Base-by-base conservation (phyloP, 352 stramenopile species). In the Pythium periplocum region DNA sequence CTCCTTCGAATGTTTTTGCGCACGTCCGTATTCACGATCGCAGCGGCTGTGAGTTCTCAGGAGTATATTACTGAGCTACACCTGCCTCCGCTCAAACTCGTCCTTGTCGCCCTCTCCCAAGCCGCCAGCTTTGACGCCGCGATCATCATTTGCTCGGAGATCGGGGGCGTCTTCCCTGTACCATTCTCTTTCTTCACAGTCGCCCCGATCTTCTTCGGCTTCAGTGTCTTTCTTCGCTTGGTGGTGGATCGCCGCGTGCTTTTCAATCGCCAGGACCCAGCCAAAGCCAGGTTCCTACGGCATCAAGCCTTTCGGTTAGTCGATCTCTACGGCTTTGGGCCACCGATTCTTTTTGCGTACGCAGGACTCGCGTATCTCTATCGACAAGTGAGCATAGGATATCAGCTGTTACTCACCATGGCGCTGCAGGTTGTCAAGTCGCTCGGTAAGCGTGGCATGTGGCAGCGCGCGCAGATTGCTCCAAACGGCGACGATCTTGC, bases 401-500 rank as follows among this genome's bases (percentile, higher is more conserved):
- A 57, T 1, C 71, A 81, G 31, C 17, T 72, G 32, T 66, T 59
- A 54, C 10, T 73, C 26, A 72, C 73, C 32, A 17, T 71, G 7
- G 30, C 68, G n/a, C 59, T 75, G n/a, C 64, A 59, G 0, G 51
- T 50, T 4, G 37, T 81, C 30, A 76, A 76, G 40, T 48, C 36
- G 6, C 5, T 33, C 8, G 34, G 61, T 7, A 50, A 74, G 4
- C 48, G 48, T 12, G 31, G n/a, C 45, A 53, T 57, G 50, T 56
- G 54, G n/a, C 38, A 65, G 17, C 43, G 66, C 26, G 65, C 59
- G 39, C 34, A 61, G 2, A 51, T 68, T 2, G 32, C 59, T 9
- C 59, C 51, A 30, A 26, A 57, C 2, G 48, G 73, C 12, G 38
- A 68, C 9, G 68, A 82, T 55, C 36, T 73, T 1, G 61, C 61